Conservation (phyloP, 1,284 basidiomycete genomes). For the Ceratobasidium theobromae region DNA sequence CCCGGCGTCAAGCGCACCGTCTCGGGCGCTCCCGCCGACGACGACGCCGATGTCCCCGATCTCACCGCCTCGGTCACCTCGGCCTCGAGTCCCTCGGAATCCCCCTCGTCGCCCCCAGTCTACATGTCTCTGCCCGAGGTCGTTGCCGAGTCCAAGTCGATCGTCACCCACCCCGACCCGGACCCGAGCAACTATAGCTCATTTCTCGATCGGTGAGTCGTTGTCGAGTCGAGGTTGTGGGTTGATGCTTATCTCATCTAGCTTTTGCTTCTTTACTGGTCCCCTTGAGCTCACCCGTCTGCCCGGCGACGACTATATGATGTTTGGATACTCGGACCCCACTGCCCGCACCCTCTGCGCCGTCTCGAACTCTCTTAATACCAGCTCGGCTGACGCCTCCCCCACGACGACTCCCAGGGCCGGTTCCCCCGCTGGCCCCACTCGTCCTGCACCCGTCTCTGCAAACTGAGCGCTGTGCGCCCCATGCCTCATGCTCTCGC, state of each 20-base stretch:
- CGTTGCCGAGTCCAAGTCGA: slow-evolving; percentile 37
- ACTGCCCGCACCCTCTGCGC: slow-evolving; percentile 21
- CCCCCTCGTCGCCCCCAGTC: slow-evolving; percentile 47
- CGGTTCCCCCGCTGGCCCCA: slow-evolving; percentile 1
- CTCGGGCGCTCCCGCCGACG: slow-evolving; percentile 4
- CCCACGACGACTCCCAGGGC: neutral
- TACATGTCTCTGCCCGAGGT: slow-evolving; percentile 43
- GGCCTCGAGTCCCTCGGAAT: slow-evolving; percentile 38
- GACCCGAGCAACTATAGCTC: slow-evolving; percentile 53
- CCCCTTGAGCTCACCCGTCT: too few species aligned
- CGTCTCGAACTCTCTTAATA: slow-evolving; percentile 18
- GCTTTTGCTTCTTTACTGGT: slow-evolving; percentile 79
- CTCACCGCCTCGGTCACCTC: slow-evolving; percentile 53
- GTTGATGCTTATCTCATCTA: slow-evolving; percentile 40
- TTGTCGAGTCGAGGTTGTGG: slow-evolving; percentile 1
- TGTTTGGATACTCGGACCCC: slow-evolving; percentile 10
- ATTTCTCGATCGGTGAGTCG: slow-evolving; percentile 62
- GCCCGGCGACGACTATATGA: slow-evolving; percentile 35
- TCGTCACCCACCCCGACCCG: slow-evolving; percentile 40
- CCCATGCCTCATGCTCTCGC: slow-evolving; percentile 5
- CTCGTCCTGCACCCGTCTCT: neutral
- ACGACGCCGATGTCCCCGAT: slow-evolving; percentile 26
- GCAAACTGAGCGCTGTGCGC: neutral
- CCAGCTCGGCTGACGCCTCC: slow-evolving; percentile 1
- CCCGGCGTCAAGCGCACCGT: slow-evolving; percentile 6